These are phyloP conservation scores for Fraxinus pennsylvanica DNA, from an alignment of 257 asterid genomes.

Conservation along the genomic window DNA sequence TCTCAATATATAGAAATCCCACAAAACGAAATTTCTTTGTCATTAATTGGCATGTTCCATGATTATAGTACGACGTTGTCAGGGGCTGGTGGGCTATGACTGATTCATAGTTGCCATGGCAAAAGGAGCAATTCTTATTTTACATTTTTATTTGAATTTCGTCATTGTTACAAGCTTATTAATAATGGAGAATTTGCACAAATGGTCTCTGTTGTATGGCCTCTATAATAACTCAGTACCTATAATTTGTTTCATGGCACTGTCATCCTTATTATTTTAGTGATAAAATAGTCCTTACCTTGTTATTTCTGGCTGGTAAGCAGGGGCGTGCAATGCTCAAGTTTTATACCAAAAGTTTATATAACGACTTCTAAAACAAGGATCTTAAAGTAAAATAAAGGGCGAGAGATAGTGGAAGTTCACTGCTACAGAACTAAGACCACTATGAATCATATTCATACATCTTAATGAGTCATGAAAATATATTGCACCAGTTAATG, in stretches of 20 bases:
- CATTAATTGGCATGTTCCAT: not conserved
- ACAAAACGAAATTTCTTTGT: not conserved
- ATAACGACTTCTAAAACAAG: too few relatives aligned
- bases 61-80: constrained; percentile 1
- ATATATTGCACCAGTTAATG: too few relatives aligned
- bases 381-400: too few relatives aligned
- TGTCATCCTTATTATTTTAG: too few relatives aligned
- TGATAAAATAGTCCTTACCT: too few relatives aligned
- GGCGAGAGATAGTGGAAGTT: too few relatives aligned
- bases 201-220: not conserved
- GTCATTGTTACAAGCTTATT: not conserved
- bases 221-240: not conserved
- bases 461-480: too few relatives aligned
- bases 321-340: too few relatives aligned
- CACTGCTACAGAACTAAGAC: too few relatives aligned
- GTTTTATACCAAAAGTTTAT: too few relatives aligned
- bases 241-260: not conserved
- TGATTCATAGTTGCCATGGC: not conserved
- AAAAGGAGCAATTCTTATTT: not conserved
- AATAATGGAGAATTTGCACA: not conserved
- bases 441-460: too few relatives aligned
- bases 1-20: not conserved
- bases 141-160: not conserved
- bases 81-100: not conserved
- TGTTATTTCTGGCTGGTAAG: too few relatives aligned